Percentiles rank a stretch among this genome's conserved stretches.
These are phyloP conservation scores for Serendipita vermifera DNA, from an alignment of 768 basidiomycete genomes.

Conservation along the genomic window DNA sequence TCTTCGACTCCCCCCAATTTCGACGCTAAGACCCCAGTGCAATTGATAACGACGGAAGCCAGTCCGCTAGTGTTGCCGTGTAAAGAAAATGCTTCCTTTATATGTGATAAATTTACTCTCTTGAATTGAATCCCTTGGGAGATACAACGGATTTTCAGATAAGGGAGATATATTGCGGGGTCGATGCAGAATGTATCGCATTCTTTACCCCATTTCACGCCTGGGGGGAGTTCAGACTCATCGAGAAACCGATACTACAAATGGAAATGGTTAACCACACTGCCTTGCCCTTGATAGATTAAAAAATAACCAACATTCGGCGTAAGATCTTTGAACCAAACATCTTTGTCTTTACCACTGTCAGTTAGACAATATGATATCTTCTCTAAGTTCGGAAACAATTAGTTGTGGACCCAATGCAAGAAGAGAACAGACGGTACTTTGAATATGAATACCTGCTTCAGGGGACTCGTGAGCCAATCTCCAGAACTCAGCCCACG, in stretches of 20 bases:
- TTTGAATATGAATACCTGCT: no score
- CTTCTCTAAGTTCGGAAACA: no score
- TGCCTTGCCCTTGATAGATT: no score
- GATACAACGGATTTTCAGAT: slow-evolving; percentile 32
- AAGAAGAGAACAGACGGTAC: no score
- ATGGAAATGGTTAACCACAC: no score
- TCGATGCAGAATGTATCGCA: slow-evolving; percentile 39
- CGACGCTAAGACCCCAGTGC: slow-evolving; percentile 33
- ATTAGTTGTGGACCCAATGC: no score
- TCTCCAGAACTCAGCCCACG: no score
- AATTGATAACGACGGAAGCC: not conserved
- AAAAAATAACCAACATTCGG: no score
- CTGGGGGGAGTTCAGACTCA: slow-evolving; percentile 26
- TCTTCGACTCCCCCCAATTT: slow-evolving; percentile 77
- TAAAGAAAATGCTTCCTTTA: slow-evolving; percentile 35
- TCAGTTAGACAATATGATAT: no score
- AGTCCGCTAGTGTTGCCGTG: slow-evolving; percentile 23
- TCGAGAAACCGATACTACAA: slow-evolving; percentile 28
- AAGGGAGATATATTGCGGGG: slow-evolving; percentile 37
- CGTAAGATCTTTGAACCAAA: no score
- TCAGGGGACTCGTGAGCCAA: no score
- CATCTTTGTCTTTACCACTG: no score
- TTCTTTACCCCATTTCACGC: slow-evolving; percentile 27
- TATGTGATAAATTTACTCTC: slow-evolving; percentile 28
- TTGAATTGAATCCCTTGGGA: slow-evolving; percentile 33